Base-by-base conservation (phyloP, 768 basidiomycete species). In the Suillus fuscotomentosus region DNA sequence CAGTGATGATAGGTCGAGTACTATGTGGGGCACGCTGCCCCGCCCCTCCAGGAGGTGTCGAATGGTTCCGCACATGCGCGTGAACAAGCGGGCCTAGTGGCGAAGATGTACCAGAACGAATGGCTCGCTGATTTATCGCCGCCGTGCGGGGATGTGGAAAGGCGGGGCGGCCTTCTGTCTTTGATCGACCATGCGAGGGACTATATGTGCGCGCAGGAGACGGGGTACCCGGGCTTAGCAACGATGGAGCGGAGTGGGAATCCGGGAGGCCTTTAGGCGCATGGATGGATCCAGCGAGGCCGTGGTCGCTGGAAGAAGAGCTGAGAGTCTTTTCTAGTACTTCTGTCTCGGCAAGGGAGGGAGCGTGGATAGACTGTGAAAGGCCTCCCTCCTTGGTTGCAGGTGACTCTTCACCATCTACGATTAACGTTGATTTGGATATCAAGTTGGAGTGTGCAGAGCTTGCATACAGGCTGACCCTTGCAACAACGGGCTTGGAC, bases 1-100 rank as follows among this genome's bases (percentile, higher is more conserved):
- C 87, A 6, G 88, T 89, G 68, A 93, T 83, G 51, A 92, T 82
- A n/a, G 91, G 91, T 11, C 91, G 83, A 14, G 68, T 80, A 41
- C 78, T 66, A 66, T 86, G 84, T 20, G 77, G 73, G 22, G 73
- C 60, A 27, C 86, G 83, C 57, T 82, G 77, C 45, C 71, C 74
- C 47, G 69, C 70, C 62, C 65, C 70, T 63, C 80, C 75, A 56
- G 87, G 83, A 15, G 88, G 87, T 9, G 89, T 82, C 0, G 91
- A 91, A 67, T 88, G 89, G 50, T 86, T 89, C 47, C 90, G 86
- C 7, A 81, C 71, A 61, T 84, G 77, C 14, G 71, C 71, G 31
- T 73, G 73, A 67, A 74, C 68, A 51, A 75, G 71, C 64, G 72
- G 74, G 54, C 77, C 81, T 20, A 80, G 77, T 27, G 82, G 79